A percentile compares a stretch with the other conserved stretches of the same genome.
Evolutionary conservation across 2,329 filamentous ascomycete species (phyloP).

Genomic region (Orbilia javanica): DNA sequence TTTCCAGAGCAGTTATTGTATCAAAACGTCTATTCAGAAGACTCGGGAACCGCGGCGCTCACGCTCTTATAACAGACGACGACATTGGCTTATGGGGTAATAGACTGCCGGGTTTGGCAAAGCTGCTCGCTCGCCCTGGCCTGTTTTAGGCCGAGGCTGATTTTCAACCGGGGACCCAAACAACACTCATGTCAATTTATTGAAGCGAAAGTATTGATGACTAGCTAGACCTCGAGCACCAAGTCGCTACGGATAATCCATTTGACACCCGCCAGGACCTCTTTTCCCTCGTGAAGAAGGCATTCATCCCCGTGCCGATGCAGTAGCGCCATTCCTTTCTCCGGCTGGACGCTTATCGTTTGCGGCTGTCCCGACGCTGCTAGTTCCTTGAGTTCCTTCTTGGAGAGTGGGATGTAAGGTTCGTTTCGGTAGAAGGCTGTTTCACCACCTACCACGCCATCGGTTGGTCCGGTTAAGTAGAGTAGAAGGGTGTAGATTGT

Average conservation of each 20-base stretch:
- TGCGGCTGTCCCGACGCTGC: slow-evolving; percentile 66
- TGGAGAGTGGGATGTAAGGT: slow-evolving; percentile 66
- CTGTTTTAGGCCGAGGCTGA: slow-evolving; percentile 46
- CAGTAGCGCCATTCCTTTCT: slow-evolving; percentile 86
- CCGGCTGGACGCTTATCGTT: slow-evolving; percentile 78
- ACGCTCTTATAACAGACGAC: slow-evolving; percentile 29
- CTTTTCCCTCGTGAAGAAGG: slow-evolving; percentile 85
- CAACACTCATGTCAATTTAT: not conserved
- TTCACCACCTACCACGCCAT: slow-evolving; percentile 85
- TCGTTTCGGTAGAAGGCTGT: slow-evolving; percentile 81
- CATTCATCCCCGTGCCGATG: slow-evolving; percentile 92
- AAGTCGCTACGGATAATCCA: slow-evolving; percentile 91
- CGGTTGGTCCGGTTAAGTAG: slow-evolving; percentile 81
- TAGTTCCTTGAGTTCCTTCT: slow-evolving; percentile 64
- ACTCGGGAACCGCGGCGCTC: slow-evolving; percentile 30
- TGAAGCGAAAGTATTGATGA: not conserved
- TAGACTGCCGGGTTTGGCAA: slow-evolving; percentile 16
- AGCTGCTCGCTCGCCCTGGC: slow-evolving; percentile 24
- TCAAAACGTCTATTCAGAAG: not conserved
- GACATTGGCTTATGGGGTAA: not conserved
- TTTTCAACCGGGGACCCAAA: slow-evolving; percentile 43
- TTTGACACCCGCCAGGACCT: slow-evolving; percentile 79
- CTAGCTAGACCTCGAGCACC: slow-evolving; percentile 66
- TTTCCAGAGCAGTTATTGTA: slow-evolving; percentile 1
- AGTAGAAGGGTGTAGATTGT: slow-evolving; percentile 94